phyloP scores from a whole-genome alignment of 495 filamentous ascomycete species.

The Friedmanniomyces simplex region DNA sequence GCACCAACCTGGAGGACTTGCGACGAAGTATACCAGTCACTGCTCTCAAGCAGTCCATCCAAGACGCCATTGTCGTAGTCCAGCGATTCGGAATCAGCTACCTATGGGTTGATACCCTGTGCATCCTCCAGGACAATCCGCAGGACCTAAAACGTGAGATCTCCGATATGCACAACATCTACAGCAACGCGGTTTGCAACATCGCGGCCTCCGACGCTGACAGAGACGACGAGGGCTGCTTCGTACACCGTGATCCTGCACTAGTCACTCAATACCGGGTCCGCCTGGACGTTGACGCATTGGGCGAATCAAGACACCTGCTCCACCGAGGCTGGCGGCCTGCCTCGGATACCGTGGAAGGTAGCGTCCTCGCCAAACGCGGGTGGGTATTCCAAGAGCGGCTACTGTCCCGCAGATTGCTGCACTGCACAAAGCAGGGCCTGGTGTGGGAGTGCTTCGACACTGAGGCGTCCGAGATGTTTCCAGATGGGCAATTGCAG shows the following conservation, averaged over 20 bases:
- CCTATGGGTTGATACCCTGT: conserved; percentile 7
- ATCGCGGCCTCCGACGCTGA: neutral
- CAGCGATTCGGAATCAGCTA: neutral
- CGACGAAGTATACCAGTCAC: neutral
- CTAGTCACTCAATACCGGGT: neutral
- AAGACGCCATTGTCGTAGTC: neutral
- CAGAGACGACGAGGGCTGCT: neutral
- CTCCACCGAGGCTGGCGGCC: neutral
- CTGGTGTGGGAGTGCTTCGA: conserved; percentile 17
- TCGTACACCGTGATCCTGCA: neutral
- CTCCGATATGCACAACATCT: neutral
- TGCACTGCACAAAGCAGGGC: conserved; percentile 17
- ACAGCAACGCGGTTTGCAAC: neutral
- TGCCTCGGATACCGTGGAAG: neutral
- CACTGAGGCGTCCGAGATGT: neutral
- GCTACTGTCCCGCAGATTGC: conserved; percentile 12
- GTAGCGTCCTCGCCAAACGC: neutral
- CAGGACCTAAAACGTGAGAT: conserved; percentile 2
- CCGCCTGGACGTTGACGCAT: neutral
- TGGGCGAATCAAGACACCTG: neutral
- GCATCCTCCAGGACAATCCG: conserved; percentile 6
- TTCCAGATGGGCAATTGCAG: no score
- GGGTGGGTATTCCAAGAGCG: conserved; percentile 26
- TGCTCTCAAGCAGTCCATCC: neutral
- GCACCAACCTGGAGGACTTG: neutral